Evolutionary conservation across 2,329 filamentous ascomycete genomes (phyloP).

Genomic region (Plectosphaerella sp.): DNA sequence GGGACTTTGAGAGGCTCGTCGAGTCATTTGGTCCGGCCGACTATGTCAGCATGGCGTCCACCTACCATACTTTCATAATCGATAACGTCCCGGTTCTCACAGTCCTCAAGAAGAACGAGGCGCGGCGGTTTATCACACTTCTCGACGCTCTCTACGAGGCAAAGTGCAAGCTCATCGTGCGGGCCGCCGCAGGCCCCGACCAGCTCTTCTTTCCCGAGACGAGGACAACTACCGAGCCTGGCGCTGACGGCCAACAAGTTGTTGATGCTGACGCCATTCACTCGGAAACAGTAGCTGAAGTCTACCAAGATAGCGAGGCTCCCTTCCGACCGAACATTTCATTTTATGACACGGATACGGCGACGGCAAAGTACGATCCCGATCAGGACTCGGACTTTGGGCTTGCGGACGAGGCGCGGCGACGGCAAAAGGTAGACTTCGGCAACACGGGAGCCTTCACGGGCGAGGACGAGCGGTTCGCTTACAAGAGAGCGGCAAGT

Average conservation of each 20-base stretch:
- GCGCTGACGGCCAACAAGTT: slow-evolving; percentile 3
- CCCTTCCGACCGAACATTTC: slow-evolving; percentile 79
- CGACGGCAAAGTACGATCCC: slow-evolving; percentile 45
- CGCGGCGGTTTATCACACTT: slow-evolving; percentile 73
- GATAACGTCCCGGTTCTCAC: slow-evolving; percentile 65
- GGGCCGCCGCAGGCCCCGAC: slow-evolving; percentile 65
- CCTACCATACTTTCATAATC: slow-evolving; percentile 73
- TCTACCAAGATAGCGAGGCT: slow-evolving; percentile 71
- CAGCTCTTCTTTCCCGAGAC: slow-evolving; percentile 72
- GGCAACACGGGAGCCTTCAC: slow-evolving; percentile 64
- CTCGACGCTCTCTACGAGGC: slow-evolving; percentile 79
- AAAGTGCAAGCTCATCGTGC: slow-evolving; percentile 69
- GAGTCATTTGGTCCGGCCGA: slow-evolving; percentile 71
- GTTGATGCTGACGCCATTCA: slow-evolving; percentile 33
- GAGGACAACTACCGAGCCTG: slow-evolving; percentile 3
- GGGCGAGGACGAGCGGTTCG: slow-evolving; percentile 77
- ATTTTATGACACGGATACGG: slow-evolving; percentile 48
- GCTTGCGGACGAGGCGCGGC: slow-evolving; percentile 22
- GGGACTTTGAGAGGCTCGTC: slow-evolving; percentile 67
- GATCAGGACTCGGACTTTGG: slow-evolving; percentile 56
- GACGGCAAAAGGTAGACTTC: slow-evolving; percentile 55
- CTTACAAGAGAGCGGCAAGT: slow-evolving; percentile 71
- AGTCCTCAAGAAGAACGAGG: slow-evolving; percentile 71
- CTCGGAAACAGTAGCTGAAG: slow-evolving; percentile 51
- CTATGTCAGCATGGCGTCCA: slow-evolving; percentile 77